Evolutionary conservation across 2,329 filamentous ascomycete genomes (phyloP).

Genomic region (Massarina eburnea): DNA sequence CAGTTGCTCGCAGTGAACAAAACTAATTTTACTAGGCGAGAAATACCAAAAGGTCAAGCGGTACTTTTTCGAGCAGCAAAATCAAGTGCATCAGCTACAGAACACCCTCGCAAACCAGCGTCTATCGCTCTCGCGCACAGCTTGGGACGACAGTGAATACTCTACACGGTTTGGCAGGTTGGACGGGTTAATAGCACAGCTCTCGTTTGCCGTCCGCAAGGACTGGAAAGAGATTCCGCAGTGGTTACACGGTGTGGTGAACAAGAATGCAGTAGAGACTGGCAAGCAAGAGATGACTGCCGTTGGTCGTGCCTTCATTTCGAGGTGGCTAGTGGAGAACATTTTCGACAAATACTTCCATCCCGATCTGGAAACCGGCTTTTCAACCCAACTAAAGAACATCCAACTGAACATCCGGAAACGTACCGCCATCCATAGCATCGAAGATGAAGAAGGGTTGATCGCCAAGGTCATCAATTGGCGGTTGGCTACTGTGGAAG

Average conservation of each 20-base stretch:
- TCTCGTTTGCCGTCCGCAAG: conserved; percentile 95
- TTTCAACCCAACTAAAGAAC: conserved; percentile 78
- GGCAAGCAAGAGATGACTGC: conserved; percentile 99
- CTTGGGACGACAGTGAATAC: conserved; percentile 95
- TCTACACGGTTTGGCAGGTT: conserved; percentile 83
- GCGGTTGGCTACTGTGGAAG: conserved; percentile 91
- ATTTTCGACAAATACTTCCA: conserved; percentile 93
- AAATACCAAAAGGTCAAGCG: conserved; percentile 99
- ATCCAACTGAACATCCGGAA: conserved; percentile 86
- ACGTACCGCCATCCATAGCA: conserved; percentile 71
- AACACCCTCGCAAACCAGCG: conserved; percentile 97
- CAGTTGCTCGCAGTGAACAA: background rate
- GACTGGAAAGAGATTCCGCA: conserved; percentile 81
- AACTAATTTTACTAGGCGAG: conserved; percentile 59
- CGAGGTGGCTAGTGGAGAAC: conserved; percentile 86
- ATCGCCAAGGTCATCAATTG: conserved; percentile 87
- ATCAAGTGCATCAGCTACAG: conserved; percentile 90
- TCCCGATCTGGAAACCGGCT: conserved; percentile 73
- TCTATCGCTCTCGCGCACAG: conserved; percentile 89
- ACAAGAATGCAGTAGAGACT: conserved; percentile 78
- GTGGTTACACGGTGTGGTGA: conserved; percentile 80
- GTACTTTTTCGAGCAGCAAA: conserved; percentile 90
- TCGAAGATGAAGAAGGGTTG: conserved; percentile 87
- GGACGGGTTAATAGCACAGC: conserved; percentile 90
- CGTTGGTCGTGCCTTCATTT: conserved; percentile 84